Evolutionary conservation across 1,284 basidiomycete genomes (phyloP).

Genomic region (Rhodotorula sp.): DNA sequence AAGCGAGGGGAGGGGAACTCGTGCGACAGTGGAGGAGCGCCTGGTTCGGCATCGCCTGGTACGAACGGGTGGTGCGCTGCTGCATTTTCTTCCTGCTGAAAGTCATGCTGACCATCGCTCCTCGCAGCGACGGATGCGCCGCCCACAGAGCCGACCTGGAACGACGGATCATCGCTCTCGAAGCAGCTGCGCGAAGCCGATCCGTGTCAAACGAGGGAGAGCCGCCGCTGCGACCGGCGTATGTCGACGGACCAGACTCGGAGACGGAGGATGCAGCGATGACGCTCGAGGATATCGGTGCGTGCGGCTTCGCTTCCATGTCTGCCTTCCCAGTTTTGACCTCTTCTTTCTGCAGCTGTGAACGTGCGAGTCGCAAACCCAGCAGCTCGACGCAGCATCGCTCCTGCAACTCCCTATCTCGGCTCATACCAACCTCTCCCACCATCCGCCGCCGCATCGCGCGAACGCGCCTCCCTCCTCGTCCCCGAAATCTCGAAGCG

Average conservation of each 20-base stretch:
- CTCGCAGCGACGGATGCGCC: slow-evolving; percentile 4
- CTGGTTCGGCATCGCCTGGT: neutral
- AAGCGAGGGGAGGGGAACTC: slow-evolving; percentile 19
- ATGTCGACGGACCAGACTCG: slow-evolving; percentile 13
- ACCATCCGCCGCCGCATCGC: slow-evolving; percentile 4
- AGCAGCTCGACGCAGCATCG: neutral
- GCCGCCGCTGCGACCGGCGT: neutral
- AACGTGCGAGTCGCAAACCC: slow-evolving; percentile 16
- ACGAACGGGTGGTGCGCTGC: neutral
- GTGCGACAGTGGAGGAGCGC: slow-evolving; percentile 14
- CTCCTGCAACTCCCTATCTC: neutral
- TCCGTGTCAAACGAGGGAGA: neutral
- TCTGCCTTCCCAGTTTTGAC: neutral
- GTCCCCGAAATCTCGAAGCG: slow-evolving; percentile 23
- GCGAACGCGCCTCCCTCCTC: slow-evolving; percentile 30
- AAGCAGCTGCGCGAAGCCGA: neutral
- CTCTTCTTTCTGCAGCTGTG: slow-evolving; percentile 4
- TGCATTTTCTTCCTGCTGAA: neutral
- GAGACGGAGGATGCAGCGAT: slow-evolving; percentile 38
- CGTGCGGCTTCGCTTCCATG: neutral
- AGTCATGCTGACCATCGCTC: neutral
- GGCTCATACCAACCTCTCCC: neutral
- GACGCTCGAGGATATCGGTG: slow-evolving; percentile 32
- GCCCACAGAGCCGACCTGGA: slow-evolving; percentile 25
- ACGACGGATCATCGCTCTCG: slow-evolving; percentile 16